phyloP scores from a whole-genome alignment of 2,329 filamentous ascomycete species.

The Nakataea oryzae region DNA sequence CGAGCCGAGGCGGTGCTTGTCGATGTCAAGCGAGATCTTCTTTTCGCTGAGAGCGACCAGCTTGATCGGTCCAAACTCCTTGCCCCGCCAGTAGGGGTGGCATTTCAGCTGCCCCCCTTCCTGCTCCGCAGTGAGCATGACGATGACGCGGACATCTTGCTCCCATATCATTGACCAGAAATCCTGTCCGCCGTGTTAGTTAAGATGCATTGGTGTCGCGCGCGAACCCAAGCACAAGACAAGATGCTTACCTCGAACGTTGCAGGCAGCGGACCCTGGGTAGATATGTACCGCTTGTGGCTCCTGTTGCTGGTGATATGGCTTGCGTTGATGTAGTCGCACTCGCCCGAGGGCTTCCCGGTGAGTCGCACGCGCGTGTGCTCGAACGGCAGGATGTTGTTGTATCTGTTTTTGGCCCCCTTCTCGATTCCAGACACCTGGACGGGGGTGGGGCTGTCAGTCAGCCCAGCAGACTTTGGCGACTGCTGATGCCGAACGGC shows the following conservation, averaged over 20 bases:
- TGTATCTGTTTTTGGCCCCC: conserved; percentile 91
- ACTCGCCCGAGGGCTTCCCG: conserved; percentile 53
- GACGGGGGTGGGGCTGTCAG: conserved; percentile 28
- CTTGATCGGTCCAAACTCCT: conserved; percentile 66
- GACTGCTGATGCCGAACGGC: conserved; percentile 2
- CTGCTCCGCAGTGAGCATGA: conserved; percentile 91
- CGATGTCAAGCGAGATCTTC: conserved; percentile 66
- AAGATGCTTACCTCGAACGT: conserved; percentile 66
- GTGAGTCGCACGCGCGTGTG: conserved; percentile 79
- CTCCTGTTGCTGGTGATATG: conserved; percentile 70
- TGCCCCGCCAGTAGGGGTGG: conserved; percentile 81
- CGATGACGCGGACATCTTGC: conserved; percentile 85
- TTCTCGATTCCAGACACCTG: conserved; percentile 90
- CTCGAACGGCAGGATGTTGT: conserved; percentile 94
- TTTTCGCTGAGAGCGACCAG: conserved; percentile 73
- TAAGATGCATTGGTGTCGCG: neutral
- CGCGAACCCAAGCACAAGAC: conserved; percentile 4
- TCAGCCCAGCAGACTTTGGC: conserved; percentile 6
- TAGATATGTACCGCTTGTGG: conserved; percentile 90
- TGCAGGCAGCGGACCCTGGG: conserved; percentile 83
- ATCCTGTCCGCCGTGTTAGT: conserved; percentile 45
- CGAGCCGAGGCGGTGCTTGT: conserved; percentile 34
- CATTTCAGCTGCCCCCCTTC: conserved; percentile 93
- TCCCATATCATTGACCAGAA: conserved; percentile 99
- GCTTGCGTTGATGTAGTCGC: conserved; percentile 95